These are phyloP conservation scores for Mycena sp. DNA, from an alignment of 1,284 basidiomycete genomes.

Conservation along the genomic window DNA sequence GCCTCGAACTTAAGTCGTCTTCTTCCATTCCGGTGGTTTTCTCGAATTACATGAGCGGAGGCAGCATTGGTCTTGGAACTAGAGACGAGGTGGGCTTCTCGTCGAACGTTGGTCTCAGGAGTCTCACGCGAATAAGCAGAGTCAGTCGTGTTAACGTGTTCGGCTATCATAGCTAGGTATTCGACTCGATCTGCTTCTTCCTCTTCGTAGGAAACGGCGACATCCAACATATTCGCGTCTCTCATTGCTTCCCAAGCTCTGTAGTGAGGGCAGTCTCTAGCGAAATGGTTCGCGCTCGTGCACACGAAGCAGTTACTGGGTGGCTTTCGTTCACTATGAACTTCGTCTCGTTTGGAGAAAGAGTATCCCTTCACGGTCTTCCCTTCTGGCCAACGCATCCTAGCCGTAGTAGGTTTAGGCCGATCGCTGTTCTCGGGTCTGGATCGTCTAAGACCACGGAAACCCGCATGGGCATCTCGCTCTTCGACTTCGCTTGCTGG, in stretches of 20 bases:
- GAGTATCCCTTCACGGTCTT: too few species aligned
- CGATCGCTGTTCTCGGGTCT: neutral
- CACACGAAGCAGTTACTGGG: neutral
- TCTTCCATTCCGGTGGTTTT: too few species aligned
- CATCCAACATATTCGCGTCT: too few species aligned
- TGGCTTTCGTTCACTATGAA: neutral
- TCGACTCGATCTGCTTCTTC: too few species aligned
- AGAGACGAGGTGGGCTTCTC: neutral
- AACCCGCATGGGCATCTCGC: too few species aligned
- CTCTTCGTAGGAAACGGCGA: too few species aligned
- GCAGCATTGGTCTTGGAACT: too few species aligned
- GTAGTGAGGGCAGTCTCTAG: neutral
- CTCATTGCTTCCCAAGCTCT: neutral
- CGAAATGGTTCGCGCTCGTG: neutral
- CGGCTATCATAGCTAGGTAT: neutral
- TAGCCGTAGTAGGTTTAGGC: neutral
- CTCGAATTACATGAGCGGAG: too few species aligned
- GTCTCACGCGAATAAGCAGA: neutral
- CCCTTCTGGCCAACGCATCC: neutral
- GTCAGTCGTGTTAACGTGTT: neutral
- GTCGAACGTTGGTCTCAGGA: neutral
- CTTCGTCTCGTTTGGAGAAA: too few species aligned
- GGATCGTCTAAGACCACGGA: neutral
- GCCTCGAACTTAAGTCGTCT: too few species aligned
- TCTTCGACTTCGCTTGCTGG: neutral